Conservation (phyloP, 2,329 filamentous ascomycete species). For the Huntiella abstrusa region DNA sequence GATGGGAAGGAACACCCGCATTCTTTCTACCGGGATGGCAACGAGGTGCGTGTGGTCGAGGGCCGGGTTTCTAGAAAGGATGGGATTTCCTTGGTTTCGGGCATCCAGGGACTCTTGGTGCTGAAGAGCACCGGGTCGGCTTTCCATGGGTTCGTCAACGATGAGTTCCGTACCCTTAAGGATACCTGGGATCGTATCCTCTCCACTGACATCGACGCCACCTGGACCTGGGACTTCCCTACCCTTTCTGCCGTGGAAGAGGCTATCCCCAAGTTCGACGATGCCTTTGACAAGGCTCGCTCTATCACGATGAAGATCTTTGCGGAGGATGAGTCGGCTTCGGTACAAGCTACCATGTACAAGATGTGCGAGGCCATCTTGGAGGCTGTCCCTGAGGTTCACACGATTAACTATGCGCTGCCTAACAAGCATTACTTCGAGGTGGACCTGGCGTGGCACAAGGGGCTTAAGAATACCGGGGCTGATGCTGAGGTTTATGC, state of each 20-base stretch:
- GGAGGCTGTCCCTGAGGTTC: conserved; percentile 49
- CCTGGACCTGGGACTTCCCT: conserved; percentile 72
- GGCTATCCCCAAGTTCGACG: conserved; percentile 50
- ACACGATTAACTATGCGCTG: conserved; percentile 60
- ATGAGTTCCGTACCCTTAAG: conserved; percentile 78
- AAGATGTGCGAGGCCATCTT: conserved; percentile 90
- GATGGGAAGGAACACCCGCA: conserved; percentile 86
- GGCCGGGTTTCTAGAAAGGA: conserved; percentile 42
- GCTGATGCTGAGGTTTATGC: conserved; percentile 90
- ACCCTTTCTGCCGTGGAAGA: conserved; percentile 47
- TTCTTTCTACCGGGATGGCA: conserved; percentile 79
- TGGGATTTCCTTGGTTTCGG: conserved; percentile 58
- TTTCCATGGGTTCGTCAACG: conserved; percentile 84
- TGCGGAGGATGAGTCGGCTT: conserved; percentile 74
- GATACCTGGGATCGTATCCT: conserved; percentile 93
- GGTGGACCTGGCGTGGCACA: conserved; percentile 96
- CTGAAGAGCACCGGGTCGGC: conserved; percentile 93
- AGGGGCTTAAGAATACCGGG: conserved; percentile 84
- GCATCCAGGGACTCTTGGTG: conserved; percentile 66
- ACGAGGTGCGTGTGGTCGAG: conserved; percentile 71
- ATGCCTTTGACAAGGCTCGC: conserved; percentile 59
- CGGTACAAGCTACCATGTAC: conserved; percentile 96
- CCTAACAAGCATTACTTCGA: conserved; percentile 99
- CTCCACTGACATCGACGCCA: conserved; percentile 75
- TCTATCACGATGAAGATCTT: conserved; percentile 81